These are phyloP conservation scores for Phanerochaete carnosa DNA, from an alignment of 768 basidiomycete species.

Conservation along the genomic window DNA sequence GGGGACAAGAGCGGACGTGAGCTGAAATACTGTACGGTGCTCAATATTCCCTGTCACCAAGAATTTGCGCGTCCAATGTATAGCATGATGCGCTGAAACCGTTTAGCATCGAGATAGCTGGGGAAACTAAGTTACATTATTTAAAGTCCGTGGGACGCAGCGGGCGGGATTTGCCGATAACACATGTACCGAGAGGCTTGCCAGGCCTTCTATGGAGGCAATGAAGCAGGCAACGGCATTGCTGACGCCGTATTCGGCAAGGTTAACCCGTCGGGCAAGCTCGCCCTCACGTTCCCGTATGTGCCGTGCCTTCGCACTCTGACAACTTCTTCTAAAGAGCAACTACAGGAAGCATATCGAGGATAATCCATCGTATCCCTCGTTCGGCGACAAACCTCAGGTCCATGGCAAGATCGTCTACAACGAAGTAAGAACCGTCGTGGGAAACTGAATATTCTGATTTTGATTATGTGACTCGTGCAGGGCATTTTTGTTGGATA, in stretches of 20 bases:
- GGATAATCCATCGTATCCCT: constrained; percentile 48
- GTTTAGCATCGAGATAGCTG: too few species aligned
- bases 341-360: constrained; percentile 41
- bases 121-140: too few species aligned
- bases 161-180: too few species aligned
- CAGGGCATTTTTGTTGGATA: constrained; percentile 53
- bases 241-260: constrained; percentile 61
- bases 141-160: too few species aligned
- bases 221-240: constrained; percentile 53
- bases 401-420: constrained; percentile 42
- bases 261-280: constrained; percentile 55
- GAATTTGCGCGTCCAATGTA: too few species aligned
- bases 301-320: constrained; percentile 7
- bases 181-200: too few species aligned
- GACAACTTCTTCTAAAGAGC: neutral
- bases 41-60: too few species aligned
- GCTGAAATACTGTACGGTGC: too few species aligned
- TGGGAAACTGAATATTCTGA: constrained; percentile 2
- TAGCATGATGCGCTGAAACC: too few species aligned
- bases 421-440: constrained; percentile 37
- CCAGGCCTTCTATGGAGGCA: constrained; percentile 53
- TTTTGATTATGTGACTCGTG: neutral
- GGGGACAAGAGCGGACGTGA: too few species aligned
- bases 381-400: constrained; percentile 40
- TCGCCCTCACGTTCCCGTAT: constrained; percentile 53